Evolutionary conservation across 441 rosid species (phyloP).

Genomic region (Breynia disticha): DNA sequence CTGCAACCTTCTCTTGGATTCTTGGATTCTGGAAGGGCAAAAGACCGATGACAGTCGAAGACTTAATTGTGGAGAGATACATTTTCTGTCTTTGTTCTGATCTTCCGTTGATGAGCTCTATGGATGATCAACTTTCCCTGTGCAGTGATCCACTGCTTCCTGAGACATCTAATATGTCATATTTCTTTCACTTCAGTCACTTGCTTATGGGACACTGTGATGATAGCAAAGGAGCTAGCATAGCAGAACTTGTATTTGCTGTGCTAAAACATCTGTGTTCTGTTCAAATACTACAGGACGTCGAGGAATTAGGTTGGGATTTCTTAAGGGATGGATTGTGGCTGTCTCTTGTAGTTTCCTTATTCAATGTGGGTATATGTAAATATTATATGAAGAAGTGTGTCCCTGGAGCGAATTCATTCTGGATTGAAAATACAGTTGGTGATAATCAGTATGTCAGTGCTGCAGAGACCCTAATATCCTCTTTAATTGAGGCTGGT

Average conservation of each 20-base stretch:
- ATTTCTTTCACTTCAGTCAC: slow-evolving; percentile 56
- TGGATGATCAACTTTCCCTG: slow-evolving; percentile 32
- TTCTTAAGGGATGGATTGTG: slow-evolving; percentile 78
- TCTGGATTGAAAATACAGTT: slow-evolving; percentile 44
- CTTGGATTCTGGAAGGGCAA: slow-evolving; percentile 80
- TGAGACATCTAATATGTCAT: slow-evolving; percentile 42
- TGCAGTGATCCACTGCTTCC: slow-evolving; percentile 32
- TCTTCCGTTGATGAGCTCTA: slow-evolving; percentile 36
- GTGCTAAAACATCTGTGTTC: slow-evolving; percentile 47
- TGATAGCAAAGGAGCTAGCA: slow-evolving; percentile 30
- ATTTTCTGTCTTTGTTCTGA: slow-evolving; percentile 83
- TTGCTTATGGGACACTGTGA: slow-evolving; percentile 37
- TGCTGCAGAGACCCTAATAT: slow-evolving; percentile 55
- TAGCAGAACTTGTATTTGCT: slow-evolving; percentile 38
- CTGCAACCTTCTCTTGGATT: slow-evolving; percentile 52
- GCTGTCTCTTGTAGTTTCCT: slow-evolving; percentile 69
- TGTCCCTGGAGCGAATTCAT: slow-evolving; percentile 40
- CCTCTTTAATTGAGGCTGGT: slow-evolving; percentile 51
- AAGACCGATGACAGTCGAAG: slow-evolving; percentile 66
- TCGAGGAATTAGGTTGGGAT: slow-evolving; percentile 77
- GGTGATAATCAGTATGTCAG: slow-evolving; percentile 37
- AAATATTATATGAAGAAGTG: slow-evolving; percentile 38
- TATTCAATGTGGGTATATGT: slow-evolving; percentile 55
- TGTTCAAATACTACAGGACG: slow-evolving; percentile 31
- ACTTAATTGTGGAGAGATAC: slow-evolving; percentile 89